phyloP scores from a whole-genome alignment of 1,284 basidiomycete genomes.

The Schizophyllum amplum region DNA sequence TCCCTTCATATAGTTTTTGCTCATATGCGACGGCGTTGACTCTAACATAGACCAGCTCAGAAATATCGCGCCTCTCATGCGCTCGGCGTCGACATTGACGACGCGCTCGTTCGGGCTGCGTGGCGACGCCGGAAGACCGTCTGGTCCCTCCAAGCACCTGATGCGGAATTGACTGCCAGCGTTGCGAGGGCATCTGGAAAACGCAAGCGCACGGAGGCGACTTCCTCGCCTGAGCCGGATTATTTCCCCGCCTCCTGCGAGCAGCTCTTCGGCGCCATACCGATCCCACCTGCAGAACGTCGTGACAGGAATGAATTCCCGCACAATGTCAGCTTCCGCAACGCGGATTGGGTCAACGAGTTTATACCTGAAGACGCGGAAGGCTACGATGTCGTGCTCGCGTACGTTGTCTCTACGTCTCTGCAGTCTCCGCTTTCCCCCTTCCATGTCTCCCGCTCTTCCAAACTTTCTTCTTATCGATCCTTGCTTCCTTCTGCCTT shows the following conservation, averaged over 20 bases:
- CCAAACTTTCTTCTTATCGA: too few species aligned
- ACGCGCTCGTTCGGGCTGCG: conserved; percentile 56
- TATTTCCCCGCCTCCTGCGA: conserved; percentile 72
- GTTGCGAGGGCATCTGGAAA: conserved; percentile 9
- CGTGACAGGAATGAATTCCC: conserved; percentile 45
- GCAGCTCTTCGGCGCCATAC: conserved; percentile 65
- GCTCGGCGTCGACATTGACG: conserved; percentile 77
- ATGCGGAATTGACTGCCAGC: background rate
- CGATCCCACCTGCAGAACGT: conserved; percentile 41
- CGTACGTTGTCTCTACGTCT: conserved; percentile 53
- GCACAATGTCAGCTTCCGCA: conserved; percentile 64
- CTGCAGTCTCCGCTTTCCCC: background rate
- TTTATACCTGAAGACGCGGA: conserved; percentile 46
- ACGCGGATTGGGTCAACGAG: conserved; percentile 61
- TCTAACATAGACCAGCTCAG: conserved; percentile 66
- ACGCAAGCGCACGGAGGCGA: conserved; percentile 21
- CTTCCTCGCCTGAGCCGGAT: conserved; percentile 15
- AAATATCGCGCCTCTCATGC: conserved; percentile 49
- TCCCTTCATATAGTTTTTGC: too few species aligned
- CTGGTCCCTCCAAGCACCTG: conserved; percentile 53
- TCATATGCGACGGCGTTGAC: conserved; percentile 3
- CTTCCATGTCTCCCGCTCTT: background rate
- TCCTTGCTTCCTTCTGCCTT: too few species aligned
- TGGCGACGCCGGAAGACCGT: conserved; percentile 59
- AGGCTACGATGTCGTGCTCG: conserved; percentile 67